A percentile compares a stretch with the other conserved stretches of the same genome.
Evolutionary conservation across 2,329 filamentous ascomycete genomes (phyloP).

Genomic region (Aspergillus hiratsukae): DNA sequence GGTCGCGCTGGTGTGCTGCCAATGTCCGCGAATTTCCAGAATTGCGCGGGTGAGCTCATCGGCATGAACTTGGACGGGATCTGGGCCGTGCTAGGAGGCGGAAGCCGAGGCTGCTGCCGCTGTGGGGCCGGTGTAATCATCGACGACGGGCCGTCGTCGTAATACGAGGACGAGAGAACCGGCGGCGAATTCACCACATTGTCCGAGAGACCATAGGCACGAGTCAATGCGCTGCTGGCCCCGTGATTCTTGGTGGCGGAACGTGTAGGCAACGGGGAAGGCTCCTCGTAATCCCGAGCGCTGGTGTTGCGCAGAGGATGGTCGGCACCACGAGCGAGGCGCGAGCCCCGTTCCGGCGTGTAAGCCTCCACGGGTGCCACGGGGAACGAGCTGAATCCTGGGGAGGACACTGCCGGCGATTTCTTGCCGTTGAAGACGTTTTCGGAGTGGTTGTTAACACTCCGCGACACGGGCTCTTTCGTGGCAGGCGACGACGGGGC

Average conservation of each 20-base stretch:
- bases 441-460: conserved; percentile 37
- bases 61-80: conserved; percentile 50
- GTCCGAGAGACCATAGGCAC: conserved; percentile 39
- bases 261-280: conserved; percentile 38
- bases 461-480: conserved; percentile 39
- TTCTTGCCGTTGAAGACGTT: conserved; percentile 37
- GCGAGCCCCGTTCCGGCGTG: conserved; percentile 45
- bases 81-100: conserved; percentile 46
- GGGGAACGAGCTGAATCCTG: conserved; percentile 39
- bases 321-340: conserved; percentile 26
- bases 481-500: conserved; percentile 45
- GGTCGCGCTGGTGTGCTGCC: conserved; percentile 42
- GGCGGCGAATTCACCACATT: conserved; percentile 41
- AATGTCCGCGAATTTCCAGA: conserved; percentile 48
- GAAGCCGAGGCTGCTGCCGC: conserved; percentile 45
- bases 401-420: conserved; percentile 37
- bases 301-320: conserved; percentile 30
- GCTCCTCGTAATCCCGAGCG: conserved; percentile 37
- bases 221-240: conserved; percentile 25
- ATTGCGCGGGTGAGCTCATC: conserved; percentile 48
- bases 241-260: conserved; percentile 24
- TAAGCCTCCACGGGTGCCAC: conserved; percentile 43
- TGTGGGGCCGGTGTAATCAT: conserved; percentile 48
- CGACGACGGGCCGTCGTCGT: conserved; percentile 43
- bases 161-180: conserved; percentile 46